Base-by-base conservation (phyloP, 2,329 filamentous ascomycete genomes). In the Nakataea oryzae region DNA sequence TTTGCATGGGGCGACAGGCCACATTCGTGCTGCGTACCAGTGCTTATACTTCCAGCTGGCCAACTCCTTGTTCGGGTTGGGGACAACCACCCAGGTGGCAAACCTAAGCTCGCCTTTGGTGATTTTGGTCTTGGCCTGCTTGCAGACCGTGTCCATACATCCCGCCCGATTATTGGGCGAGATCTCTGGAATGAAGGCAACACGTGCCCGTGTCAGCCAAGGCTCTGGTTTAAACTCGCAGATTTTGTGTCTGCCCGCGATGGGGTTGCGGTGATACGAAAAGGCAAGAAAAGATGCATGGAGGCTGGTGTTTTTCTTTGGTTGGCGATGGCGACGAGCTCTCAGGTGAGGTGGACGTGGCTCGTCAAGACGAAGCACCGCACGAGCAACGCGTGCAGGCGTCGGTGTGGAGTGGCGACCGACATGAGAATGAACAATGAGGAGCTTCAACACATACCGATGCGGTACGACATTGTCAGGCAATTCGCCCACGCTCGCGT, bases 21-120 rank as follows among this genome's bases (percentile, higher is more conserved):
- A 58, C 58, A 57, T 64, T 57, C 28, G 32, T 58, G 62, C 58
- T 56, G 68, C 82, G 70, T 80, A 96, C 93, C 93, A 97, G 73
- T 97, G 93, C 71, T 88, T 89, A 86, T 89, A 97, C 63, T 78
- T 74, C 85, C 86, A 96, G 69, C 81, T 81, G 55, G 84, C 83
- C 81, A 0, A 78, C 69, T 32, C 34, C 61, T n/a, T n/a, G n/a
- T n/a, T n/a, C n/a, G n/a, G n/a, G n/a, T n/a, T n/a, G 0, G 76
- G 60, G 66, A 88, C 82, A 11, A 82, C 82, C 65, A 96, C 82
- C 79, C 87, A 90, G 27, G 81, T 82, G 55, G 90, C 93, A 61
- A 92, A 83, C 62, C 93, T 88, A 3, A 96, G 76, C 66, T 91
- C 85, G 62, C 88, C 91, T 76, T 96, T 96, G 29, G 70, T 67